These are phyloP conservation scores for Aspergillus niger DNA, from an alignment of 2,329 filamentous ascomycete genomes.

Conservation along the genomic window DNA sequence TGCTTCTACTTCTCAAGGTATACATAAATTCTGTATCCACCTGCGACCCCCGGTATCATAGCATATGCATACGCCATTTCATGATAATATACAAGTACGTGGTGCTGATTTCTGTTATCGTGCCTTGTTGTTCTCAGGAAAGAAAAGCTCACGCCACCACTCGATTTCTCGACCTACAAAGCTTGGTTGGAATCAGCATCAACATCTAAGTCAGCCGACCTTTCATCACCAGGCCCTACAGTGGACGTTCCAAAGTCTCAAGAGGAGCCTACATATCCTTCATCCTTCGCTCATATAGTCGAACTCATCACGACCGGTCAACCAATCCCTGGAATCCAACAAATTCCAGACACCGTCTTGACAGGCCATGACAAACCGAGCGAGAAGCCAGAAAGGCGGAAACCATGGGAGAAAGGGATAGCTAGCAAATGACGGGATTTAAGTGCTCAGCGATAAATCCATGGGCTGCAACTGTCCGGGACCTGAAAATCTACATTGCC, in stretches of 20 bases:
- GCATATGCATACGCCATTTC: not conserved
- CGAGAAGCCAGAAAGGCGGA: slow-evolving; percentile 57
- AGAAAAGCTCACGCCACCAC: slow-evolving; percentile 40
- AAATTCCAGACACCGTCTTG: slow-evolving; percentile 80
- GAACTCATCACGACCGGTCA: slow-evolving; percentile 80
- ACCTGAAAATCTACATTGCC: not conserved
- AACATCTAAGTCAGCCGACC: slow-evolving; percentile 8
- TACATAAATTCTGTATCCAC: slow-evolving; percentile 2
- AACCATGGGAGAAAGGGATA: slow-evolving; percentile 75
- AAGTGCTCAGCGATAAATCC: not conserved
- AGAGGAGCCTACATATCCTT: slow-evolving; percentile 68
- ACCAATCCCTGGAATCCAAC: slow-evolving; percentile 80
- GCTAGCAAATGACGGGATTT: slow-evolving; percentile 29
- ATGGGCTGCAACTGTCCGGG: not conserved
- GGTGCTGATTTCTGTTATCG: not conserved
- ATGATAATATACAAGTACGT: not conserved
- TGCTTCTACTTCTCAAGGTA: slow-evolving; percentile 53
- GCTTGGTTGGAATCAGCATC: slow-evolving; percentile 54
- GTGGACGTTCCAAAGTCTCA: slow-evolving; percentile 39
- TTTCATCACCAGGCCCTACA: slow-evolving; percentile 9
- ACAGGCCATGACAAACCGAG: slow-evolving; percentile 65
- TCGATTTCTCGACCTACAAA: slow-evolving; percentile 70
- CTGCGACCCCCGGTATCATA: not conserved
- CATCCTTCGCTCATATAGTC: slow-evolving; percentile 81
- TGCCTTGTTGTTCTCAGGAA: slow-evolving; percentile 32